A percentile compares a stretch with the other conserved stretches of the same genome.
Conservation (phyloP, 2,329 filamentous ascomycete species). For the Zymoseptoria tritici region DNA sequence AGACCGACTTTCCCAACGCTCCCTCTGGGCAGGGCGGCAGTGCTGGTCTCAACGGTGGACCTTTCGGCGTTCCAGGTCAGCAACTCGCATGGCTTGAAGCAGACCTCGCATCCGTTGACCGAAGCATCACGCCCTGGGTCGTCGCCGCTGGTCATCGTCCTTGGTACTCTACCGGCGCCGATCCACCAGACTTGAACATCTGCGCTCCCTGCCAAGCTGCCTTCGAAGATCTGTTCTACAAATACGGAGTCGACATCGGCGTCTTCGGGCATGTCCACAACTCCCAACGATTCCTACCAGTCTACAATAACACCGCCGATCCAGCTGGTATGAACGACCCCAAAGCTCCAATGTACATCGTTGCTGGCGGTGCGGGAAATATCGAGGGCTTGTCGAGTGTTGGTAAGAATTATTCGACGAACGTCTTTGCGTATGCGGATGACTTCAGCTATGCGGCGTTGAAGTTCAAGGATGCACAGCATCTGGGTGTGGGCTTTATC, state of each 20-base stretch:
- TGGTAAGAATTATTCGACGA: constrained; percentile 37
- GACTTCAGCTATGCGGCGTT: constrained; percentile 49
- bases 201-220: constrained; percentile 45
- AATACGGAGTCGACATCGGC: constrained; percentile 51
- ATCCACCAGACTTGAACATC: constrained; percentile 16
- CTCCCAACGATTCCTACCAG: constrained; percentile 46
- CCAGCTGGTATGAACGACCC: constrained; percentile 43
- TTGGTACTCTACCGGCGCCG: constrained; percentile 30
- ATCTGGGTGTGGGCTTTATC: constrained; percentile 47
- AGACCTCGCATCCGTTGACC: constrained; percentile 51
- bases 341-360: constrained; percentile 49
- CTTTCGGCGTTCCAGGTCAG: constrained; percentile 44
- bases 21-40: constrained; percentile 40
- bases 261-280: constrained; percentile 55
- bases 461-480: constrained; percentile 39
- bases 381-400: constrained; percentile 46
- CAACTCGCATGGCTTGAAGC: constrained; percentile 50
- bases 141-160: constrained; percentile 41
- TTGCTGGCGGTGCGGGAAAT: constrained; percentile 50
- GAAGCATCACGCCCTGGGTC: constrained; percentile 48
- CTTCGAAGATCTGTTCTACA: constrained; percentile 49
- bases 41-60: constrained; percentile 39
- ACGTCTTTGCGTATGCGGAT: constrained; percentile 44
- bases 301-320: constrained; percentile 28
- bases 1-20: constrained; percentile 49